These are phyloP conservation scores for Cordyceps cateniannulata DNA, from an alignment of 2,329 filamentous ascomycete species.

Conservation along the genomic window DNA sequence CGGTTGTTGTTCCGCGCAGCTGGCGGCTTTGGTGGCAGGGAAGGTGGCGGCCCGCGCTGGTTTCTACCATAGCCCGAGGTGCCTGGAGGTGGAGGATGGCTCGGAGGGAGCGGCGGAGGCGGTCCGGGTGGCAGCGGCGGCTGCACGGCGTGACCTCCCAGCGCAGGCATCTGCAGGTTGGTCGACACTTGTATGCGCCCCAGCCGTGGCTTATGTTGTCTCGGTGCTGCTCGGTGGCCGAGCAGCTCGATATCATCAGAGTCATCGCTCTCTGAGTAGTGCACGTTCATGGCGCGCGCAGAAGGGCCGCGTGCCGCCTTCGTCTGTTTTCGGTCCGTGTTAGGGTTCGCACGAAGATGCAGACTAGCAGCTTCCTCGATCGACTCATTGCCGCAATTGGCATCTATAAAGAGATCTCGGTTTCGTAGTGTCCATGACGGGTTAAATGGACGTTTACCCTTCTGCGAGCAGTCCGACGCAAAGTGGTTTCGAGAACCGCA, in stretches of 20 bases:
- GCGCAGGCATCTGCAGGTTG: slow-evolving; percentile 32
- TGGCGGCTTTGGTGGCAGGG: slow-evolving; percentile 11
- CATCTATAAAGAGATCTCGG: slow-evolving; percentile 43
- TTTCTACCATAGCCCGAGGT: slow-evolving; percentile 14
- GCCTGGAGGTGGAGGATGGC: slow-evolving; percentile 21
- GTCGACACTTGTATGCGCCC: slow-evolving; percentile 34
- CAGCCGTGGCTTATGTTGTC: slow-evolving; percentile 21
- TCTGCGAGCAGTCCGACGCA: slow-evolving; percentile 45
- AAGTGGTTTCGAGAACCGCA: slow-evolving; percentile 52
- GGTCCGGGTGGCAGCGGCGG: slow-evolving; percentile 35
- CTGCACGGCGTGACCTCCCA: slow-evolving; percentile 17
- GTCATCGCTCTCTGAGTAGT: slow-evolving; percentile 42
- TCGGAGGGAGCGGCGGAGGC: slow-evolving; percentile 24
- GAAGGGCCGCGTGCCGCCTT: slow-evolving; percentile 28
- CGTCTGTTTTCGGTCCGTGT: slow-evolving; percentile 21
- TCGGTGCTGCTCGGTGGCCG: slow-evolving; percentile 25
- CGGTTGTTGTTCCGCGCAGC: slow-evolving; percentile 20
- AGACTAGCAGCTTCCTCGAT: slow-evolving; percentile 27
- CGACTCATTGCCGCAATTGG: slow-evolving; percentile 31
- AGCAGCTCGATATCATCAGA: slow-evolving; percentile 38
- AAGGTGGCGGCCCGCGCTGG: slow-evolving; percentile 13
- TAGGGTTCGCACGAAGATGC: slow-evolving; percentile 19
- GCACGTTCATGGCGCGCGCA: slow-evolving; percentile 31
- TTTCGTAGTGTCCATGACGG: slow-evolving; percentile 49
- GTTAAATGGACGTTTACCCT: slow-evolving; percentile 21